Base-by-base conservation (phyloP, 352 stramenopile species). In the Paralagenidium karlingii region DNA sequence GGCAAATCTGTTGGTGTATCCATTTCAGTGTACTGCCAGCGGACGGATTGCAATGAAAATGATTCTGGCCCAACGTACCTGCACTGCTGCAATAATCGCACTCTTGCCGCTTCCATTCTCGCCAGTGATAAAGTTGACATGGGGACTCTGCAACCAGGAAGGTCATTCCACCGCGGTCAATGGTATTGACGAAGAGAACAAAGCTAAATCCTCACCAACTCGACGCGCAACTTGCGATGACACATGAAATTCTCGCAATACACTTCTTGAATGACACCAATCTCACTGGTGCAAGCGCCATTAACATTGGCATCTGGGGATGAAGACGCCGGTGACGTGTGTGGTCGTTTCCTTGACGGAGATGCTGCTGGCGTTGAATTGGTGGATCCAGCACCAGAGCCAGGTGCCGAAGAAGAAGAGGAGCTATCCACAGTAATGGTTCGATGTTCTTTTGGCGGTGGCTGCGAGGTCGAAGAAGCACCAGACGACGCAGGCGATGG, bases 191-290 rank as follows among this genome's bases (percentile, higher is more conserved):
- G 16, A 3, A 4, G 7, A 5, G 18, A 13, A 30, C 10, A 29
- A 10, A 41, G 12, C 27, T 37, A 24, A 10, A 40, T 8, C 24
- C 2, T 37, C 31, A 70, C 60, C 13, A 98, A 52, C 8, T 82
- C 52, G 15, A 98, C 70, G 0, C 63, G 73, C 38, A 98, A 63
- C 45, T 95, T 95, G 38, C 78, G 81, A 50, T 98, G 94, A 58
- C 92, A 99, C 94, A 99, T 98, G 59, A 99, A 99, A 55, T 99
- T 97, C 53, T 97, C 87, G 34, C 88, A 87, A 64, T 96, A 96
- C 24, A 98, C 94, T 48, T 94, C 76, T 15, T 92, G 68, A 28
- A 98, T 94, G 25, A 98, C 75, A 4, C 94, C 94, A 45, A 94
- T 90, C 51, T 98, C 71, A 7, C 30, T 36, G n/a, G n/a, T n/a